phyloP scores from a whole-genome alignment of 1,284 basidiomycete genomes.

The Ceratobasidium sp. region DNA sequence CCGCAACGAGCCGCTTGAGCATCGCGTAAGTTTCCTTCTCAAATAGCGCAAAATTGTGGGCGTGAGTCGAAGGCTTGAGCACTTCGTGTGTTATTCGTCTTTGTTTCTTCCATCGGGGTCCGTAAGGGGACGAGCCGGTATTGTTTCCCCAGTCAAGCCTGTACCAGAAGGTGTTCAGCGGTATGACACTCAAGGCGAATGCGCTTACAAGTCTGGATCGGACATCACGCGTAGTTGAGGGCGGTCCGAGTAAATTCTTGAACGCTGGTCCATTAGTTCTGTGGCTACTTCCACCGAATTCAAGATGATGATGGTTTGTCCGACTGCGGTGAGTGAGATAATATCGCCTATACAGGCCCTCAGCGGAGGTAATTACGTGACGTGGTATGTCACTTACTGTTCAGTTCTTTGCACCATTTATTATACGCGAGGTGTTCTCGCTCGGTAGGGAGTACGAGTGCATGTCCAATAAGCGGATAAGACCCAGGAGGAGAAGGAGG shows the following conservation, averaged over 20 bases:
- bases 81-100: conserved; percentile 1
- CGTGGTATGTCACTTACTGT: conserved; percentile 7
- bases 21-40: conserved; percentile 5
- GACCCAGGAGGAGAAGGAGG: conserved; percentile 25
- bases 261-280: conserved; percentile 57
- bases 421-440: conserved; percentile 10
- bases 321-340: conserved; percentile 57
- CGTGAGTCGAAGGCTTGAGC: not conserved
- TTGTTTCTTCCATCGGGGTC: conserved; percentile 5
- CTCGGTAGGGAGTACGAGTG: conserved; percentile 15
- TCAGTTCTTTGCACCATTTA: conserved; percentile 24
- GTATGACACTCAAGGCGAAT: not conserved
- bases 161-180: not conserved
- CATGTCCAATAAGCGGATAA: conserved; percentile 28
- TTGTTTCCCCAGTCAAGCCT: conserved; percentile 6
- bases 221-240: conserved; percentile 43
- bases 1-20: not conserved
- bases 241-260: conserved; percentile 57
- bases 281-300: conserved; percentile 54
- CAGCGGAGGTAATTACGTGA: not conserved
- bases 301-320: conserved; percentile 57
- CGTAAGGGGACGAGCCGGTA: not conserved
- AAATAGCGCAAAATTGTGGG: not conserved
- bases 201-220: conserved; percentile 12
- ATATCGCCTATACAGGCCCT: conserved; percentile 49